A percentile compares a stretch with the other conserved stretches of the same genome.
Evolutionary conservation across 1,284 basidiomycete genomes (phyloP).

Genomic region (Leccinum griseonigrum): DNA sequence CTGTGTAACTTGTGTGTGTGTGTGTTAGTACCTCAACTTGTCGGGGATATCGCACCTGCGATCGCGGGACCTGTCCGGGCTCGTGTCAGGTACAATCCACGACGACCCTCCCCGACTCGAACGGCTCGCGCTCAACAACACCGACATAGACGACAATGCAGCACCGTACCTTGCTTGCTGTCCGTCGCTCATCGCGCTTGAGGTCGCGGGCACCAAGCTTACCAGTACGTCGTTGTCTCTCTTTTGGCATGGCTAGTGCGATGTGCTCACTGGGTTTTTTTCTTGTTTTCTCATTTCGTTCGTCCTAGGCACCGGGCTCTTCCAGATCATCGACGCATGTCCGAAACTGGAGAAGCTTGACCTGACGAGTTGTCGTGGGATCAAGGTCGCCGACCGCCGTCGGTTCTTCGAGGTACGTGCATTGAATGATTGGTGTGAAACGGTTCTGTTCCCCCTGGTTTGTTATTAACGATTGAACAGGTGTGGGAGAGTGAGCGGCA

Average conservation of each 20-base stretch:
- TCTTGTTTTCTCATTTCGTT: background rate
- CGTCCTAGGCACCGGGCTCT: conserved; percentile 52
- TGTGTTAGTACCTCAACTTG: conserved; percentile 37
- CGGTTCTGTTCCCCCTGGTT: background rate
- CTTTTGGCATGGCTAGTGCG: background rate
- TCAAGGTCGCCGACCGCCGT: conserved; percentile 55
- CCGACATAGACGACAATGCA: conserved; percentile 56
- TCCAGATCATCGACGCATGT: conserved; percentile 58
- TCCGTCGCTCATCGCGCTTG: conserved; percentile 43
- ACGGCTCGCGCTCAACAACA: conserved; percentile 58
- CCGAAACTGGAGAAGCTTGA: conserved; percentile 50
- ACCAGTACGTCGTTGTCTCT: conserved; percentile 41
- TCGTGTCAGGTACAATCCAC: conserved; percentile 37
- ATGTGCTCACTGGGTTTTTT: background rate
- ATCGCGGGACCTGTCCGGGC: conserved; percentile 51
- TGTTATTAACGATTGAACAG: conserved; percentile 27
- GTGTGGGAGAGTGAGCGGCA: conserved; percentile 35
- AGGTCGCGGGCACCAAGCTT: conserved; percentile 57
- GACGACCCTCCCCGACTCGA: conserved; percentile 40
- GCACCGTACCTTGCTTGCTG: conserved; percentile 54
- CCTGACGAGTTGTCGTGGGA: conserved; percentile 64
- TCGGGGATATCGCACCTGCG: conserved; percentile 50
- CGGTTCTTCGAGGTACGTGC: conserved; percentile 61
- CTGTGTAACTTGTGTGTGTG: background rate
- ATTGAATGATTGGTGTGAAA: background rate